Evolutionary conservation across 2,329 filamentous ascomycete species (phyloP).

Genomic region (Fusarium sp.): DNA sequence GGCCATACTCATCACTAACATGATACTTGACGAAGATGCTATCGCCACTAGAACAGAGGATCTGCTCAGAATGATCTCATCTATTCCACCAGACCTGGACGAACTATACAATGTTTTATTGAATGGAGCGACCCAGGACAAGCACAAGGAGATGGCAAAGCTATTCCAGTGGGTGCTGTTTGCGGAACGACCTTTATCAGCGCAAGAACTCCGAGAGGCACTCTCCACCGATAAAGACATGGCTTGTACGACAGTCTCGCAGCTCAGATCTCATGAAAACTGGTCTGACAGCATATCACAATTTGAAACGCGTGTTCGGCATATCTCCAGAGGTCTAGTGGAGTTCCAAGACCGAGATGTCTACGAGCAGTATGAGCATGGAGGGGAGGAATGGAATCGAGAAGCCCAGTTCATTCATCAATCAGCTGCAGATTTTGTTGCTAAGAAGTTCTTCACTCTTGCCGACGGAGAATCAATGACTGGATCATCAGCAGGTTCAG

Average conservation of each 20-base stretch:
- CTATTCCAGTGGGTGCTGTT: background rate
- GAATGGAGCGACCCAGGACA: rapidly evolving
- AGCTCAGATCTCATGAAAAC: rapidly evolving
- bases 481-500: rapidly evolving
- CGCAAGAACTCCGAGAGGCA: background rate
- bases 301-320: background rate
- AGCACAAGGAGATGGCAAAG: background rate
- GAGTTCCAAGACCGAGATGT: background rate
- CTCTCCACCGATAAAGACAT: background rate
- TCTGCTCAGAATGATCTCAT: background rate
- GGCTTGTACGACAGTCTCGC: rapidly evolving
- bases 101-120: background rate
- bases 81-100: background rate
- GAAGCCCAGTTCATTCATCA: conserved; percentile 10
- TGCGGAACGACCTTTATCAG: background rate
- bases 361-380: background rate
- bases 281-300: rapidly evolving
- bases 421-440: background rate
- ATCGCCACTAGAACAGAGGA: background rate
- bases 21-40: background rate
- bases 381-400: background rate
- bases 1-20: background rate
- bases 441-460: rapidly evolving
- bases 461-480: rapidly evolving
- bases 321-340: background rate